Evolutionary conservation across 371 early-diverging fungal genomes (phyloP), one percentile per base, ranked within the genome.

Genomic region (Rhizopus sp.): DNA sequence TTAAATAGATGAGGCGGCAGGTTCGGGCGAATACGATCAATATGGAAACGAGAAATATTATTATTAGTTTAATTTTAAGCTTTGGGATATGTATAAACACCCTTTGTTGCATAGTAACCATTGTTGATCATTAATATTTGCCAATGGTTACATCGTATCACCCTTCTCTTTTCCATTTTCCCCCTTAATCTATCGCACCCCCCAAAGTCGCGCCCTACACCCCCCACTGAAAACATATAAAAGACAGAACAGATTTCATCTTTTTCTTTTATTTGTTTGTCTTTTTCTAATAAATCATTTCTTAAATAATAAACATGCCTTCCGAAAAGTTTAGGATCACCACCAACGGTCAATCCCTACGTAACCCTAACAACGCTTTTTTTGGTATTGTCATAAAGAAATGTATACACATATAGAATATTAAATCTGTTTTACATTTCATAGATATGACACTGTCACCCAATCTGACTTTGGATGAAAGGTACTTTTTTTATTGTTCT

Each of bases 271-370:
- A 49, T 51, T 51, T 48, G 47, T 49, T 34, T 30, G 9, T 48
- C 29, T 48, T 23, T 29, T 13, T 44, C 53, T 46, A 48, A 3
- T 51, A 42, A 17, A 51, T n/a, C 13, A 41, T 34, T 5, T 32
- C 10, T 31, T 15, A 40, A 35, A 45, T 7, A 17, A 23, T 23
- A 23, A 23, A 23, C 23, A 72, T 73, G 70, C 68, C 74, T 55
- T 73, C 74, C 3, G 71, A 73, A 41, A 70, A 68, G 48, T 70
- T 73, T 31, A 68, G 66, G 57, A 73, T 59, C 29, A 60, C 52
- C 23, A 70, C 65, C 34, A 66, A 65, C 23, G 70, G 68, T 8
- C 59, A 70, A 62, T 68, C 74, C 6, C 51, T 68, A 41, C 50
- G 74, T 39, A 70, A 70, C 17, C 58, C 66, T n/a, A 66, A 49